These are phyloP conservation scores for Termitomyces sp. DNA, from an alignment of 768 basidiomycete genomes.

Conservation along the genomic window DNA sequence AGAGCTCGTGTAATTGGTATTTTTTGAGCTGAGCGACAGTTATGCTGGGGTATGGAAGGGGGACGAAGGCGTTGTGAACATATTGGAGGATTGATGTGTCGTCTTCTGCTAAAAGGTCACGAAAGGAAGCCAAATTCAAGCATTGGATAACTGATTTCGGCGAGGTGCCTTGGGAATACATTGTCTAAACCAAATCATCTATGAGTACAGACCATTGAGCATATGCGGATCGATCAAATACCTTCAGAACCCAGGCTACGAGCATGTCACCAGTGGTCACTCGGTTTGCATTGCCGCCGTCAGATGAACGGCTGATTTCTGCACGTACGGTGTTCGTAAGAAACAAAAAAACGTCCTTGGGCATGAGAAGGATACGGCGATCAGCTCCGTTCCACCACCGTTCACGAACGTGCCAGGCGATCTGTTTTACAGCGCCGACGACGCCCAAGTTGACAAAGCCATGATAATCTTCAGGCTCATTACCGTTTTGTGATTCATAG, in stretches of 20 bases:
- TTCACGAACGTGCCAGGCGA: conserved; percentile 31
- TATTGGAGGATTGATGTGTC: conserved; percentile 19
- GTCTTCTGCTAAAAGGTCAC: conserved; percentile 20
- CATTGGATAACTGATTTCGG: conserved; percentile 27
- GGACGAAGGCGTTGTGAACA: conserved; percentile 34
- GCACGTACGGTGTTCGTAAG: conserved; percentile 26
- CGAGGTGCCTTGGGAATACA: conserved; percentile 28
- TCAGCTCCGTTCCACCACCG: conserved; percentile 32
- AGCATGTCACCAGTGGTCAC: conserved; percentile 33
- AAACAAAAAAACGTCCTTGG: conserved; percentile 20
- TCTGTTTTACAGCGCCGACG: conserved; percentile 23
- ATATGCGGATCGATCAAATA: conserved; percentile 2
- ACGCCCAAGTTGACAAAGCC: conserved; percentile 26
- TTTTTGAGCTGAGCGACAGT: conserved; percentile 28
- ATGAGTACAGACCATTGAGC: neutral
- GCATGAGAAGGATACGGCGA: conserved; percentile 28
- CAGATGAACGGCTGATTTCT: conserved; percentile 17
- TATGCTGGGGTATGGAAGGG: conserved; percentile 35
- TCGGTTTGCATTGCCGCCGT: conserved; percentile 15
- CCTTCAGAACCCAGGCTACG: conserved; percentile 37
- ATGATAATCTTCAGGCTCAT: conserved; percentile 5
- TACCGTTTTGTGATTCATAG: neutral
- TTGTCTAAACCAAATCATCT: conserved; percentile 18
- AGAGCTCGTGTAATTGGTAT: conserved; percentile 24
- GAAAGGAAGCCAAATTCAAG: conserved; percentile 33